phyloP scores from a whole-genome alignment of 176 grass and related monocot genomes.

The Cymbopogon citratus region DNA sequence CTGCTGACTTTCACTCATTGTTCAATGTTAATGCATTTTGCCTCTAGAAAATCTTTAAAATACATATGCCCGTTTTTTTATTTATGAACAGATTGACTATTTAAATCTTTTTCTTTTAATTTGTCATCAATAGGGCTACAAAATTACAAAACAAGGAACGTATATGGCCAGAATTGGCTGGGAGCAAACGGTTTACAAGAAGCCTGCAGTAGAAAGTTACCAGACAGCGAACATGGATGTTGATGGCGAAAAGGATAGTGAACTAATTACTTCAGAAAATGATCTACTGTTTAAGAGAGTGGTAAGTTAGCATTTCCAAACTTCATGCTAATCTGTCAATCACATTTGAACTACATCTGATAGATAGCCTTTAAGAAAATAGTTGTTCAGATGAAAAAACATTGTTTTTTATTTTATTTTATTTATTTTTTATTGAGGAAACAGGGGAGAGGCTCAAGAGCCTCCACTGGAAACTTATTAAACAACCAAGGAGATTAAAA shows the following conservation, averaged over 20 bases:
- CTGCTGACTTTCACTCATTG: slow-evolving; percentile 4
- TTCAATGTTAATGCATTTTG: slow-evolving; percentile 14
- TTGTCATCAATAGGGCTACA: slow-evolving; percentile 60
- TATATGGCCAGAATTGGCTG: slow-evolving; percentile 64
- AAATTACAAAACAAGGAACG: slow-evolving; percentile 87
- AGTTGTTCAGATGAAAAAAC: background rate
- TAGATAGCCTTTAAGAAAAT: background rate
- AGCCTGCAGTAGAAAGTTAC: slow-evolving; percentile 82
- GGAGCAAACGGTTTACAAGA: slow-evolving; percentile 80
- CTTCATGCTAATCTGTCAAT: background rate
- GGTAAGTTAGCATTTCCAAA: slow-evolving; percentile 48
- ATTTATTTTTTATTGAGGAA: too few species aligned
- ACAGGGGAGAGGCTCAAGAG: too few species aligned
- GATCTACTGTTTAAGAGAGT: slow-evolving; percentile 81
- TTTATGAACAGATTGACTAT: background rate
- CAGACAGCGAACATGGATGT: slow-evolving; percentile 87
- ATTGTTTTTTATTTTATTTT: too few species aligned
- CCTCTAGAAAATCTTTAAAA: background rate
- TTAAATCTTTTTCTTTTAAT: background rate
- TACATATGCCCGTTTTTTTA: background rate
- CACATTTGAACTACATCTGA: slow-evolving; percentile 10
- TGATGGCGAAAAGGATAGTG: slow-evolving; percentile 42
- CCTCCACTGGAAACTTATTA: too few species aligned
- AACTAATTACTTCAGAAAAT: slow-evolving; percentile 41
- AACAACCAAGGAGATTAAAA: too few species aligned